phyloP scores from a whole-genome alignment of 331 rosid genomes.

The Erythrophleum ivorense region DNA sequence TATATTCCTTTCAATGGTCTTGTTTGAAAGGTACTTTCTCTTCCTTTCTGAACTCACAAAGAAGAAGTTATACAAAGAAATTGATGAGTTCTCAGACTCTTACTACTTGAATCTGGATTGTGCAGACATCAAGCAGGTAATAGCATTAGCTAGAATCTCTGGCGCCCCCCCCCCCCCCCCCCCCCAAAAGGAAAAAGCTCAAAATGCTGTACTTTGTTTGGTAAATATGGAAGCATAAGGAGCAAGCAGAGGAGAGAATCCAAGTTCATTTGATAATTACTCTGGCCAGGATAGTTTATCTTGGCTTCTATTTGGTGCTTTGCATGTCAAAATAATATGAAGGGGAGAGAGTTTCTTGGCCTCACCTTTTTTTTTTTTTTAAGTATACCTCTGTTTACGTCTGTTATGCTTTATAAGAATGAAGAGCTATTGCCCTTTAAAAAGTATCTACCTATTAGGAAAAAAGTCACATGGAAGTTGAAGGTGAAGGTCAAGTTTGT shows the following conservation, averaged over 20 bases:
- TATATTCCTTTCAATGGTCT: constrained; percentile 37
- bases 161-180: too few species aligned
- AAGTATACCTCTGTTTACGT: not conserved
- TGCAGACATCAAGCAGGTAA: constrained; percentile 79
- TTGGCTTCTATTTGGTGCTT: not conserved
- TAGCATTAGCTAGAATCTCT: constrained; percentile 21
- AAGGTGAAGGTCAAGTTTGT: constrained; percentile 12
- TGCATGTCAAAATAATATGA: not conserved
- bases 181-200: too few species aligned
- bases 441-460: not conserved
- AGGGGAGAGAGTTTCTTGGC: not conserved
- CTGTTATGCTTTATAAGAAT: constrained; percentile 4
- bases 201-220: not conserved
- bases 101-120: constrained; percentile 81
- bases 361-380: not conserved
- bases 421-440: not conserved
- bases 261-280: not conserved
- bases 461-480: not conserved
- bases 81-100: constrained; percentile 86
- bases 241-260: not conserved
- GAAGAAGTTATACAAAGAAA: constrained; percentile 80
- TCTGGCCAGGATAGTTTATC: not conserved
- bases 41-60: constrained; percentile 70
- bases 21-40: constrained; percentile 67
- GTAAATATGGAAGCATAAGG: not conserved